Evolutionary conservation across 2,329 filamentous ascomycete species (phyloP).

Genomic region (Hypoxylon sp.): DNA sequence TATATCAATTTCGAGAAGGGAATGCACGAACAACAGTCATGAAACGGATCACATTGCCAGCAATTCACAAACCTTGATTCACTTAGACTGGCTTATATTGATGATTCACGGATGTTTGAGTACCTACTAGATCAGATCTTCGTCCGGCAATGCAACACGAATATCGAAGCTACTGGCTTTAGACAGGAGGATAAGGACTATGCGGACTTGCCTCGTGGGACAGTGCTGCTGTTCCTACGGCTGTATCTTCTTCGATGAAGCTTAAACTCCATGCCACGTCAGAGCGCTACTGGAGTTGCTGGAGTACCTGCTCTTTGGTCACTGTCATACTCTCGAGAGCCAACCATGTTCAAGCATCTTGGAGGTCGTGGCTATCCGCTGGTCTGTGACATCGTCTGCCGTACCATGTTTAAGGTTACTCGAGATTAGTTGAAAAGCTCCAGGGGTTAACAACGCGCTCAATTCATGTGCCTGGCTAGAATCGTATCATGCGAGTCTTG

Average conservation of each 20-base stretch:
- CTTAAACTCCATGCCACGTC: slow-evolving; percentile 11
- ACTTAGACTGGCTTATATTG: not conserved
- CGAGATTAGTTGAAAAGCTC: not conserved
- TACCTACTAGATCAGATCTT: too few species aligned
- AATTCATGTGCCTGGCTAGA: not conserved
- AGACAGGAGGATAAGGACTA: not conserved
- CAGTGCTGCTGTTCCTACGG: slow-evolving; percentile 14
- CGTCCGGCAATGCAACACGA: not conserved
- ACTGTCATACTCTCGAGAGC: not conserved
- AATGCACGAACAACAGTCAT: too few species aligned
- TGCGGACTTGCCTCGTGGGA: slow-evolving; percentile 10
- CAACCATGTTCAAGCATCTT: not conserved
- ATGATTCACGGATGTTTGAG: slow-evolving; percentile 17
- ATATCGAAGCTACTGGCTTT: slow-evolving; percentile 3
- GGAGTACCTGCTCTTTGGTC: slow-evolving; percentile 1
- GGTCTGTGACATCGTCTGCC: not conserved
- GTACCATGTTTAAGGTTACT: slow-evolving; percentile 5
- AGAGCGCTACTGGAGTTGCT: not conserved
- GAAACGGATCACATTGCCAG: not conserved
- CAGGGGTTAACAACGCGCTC: not conserved
- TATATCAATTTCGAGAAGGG: not conserved
- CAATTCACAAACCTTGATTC: not conserved
- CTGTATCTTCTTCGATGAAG: slow-evolving; percentile 9
- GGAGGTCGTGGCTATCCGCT: not conserved
- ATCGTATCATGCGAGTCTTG: not conserved